Evolutionary conservation across 169 alveolate genomes (phyloP), one percentile per base, ranked within the genome.

Genomic region (Theileria sp.): DNA sequence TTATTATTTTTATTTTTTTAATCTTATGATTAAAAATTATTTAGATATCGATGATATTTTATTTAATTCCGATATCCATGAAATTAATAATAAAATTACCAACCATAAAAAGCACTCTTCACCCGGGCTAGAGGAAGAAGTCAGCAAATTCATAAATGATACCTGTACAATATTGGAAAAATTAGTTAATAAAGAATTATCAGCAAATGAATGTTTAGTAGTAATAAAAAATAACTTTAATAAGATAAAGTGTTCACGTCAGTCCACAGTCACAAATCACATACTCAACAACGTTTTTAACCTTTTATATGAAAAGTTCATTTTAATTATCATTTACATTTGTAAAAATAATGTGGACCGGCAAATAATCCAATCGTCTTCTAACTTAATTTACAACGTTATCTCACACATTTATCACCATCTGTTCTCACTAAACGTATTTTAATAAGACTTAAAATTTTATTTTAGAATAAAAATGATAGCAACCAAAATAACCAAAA

Each of bases 301-400:
- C 72, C 26, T 64, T n/a, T 30, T 64, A 13, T 64, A 64, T 38
- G 72, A 64, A 32, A 64, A 64, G 72, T 64, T 64, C 25, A 21
- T 64, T 3, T 19, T 64, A 38, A 21, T 64, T 28, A 64, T 64
- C 72, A 64, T 64, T 5, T 64, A 64, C 72, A 64, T 38, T 17
- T 64, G 72, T 64, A 64, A 64, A 30, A 26, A 13, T 44, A 44
- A 44, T 44, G 4, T 13, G 54, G 54, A 44, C 17, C 54, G 8
- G 54, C 54, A 44, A 44, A 8, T 44, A 44, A 44, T 44, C 1
- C 54, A 44, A 15, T 7, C 54, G 54, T 10, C 54, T 44, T 44
- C 54, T 13, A 44, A 44, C 54, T 44, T 44, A 44, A 44, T 44
- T 44, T 44, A 44, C 54, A 44, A 44, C 17, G 54, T 13, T 13